These are phyloP conservation scores for Penicillium concentricum DNA, from an alignment of 2,329 filamentous ascomycete species.

Conservation along the genomic window DNA sequence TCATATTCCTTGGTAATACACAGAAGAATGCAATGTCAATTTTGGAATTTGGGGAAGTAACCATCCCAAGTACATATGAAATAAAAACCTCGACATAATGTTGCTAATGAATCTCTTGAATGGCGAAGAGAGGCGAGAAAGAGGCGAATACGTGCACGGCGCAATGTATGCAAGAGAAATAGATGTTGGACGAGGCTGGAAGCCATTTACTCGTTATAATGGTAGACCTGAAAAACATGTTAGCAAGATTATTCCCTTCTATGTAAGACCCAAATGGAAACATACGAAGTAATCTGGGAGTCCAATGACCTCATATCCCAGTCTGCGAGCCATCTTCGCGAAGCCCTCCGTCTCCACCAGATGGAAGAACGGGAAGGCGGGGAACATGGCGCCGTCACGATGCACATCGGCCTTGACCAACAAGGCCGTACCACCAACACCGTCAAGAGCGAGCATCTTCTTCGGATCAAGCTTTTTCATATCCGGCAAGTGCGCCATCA, in stretches of 20 bases:
- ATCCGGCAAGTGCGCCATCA: conserved; percentile 82
- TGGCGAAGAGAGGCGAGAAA: background rate
- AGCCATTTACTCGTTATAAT: conserved; percentile 73
- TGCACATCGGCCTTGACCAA: conserved; percentile 97
- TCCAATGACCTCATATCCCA: conserved; percentile 85
- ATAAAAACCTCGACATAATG: background rate
- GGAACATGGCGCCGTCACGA: conserved; percentile 97
- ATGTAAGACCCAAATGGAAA: background rate
- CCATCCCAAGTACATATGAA: conserved; percentile 1
- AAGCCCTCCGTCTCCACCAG: conserved; percentile 98
- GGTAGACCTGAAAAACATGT: conserved; percentile 64
- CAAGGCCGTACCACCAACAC: conserved; percentile 88
- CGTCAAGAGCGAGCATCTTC: conserved; percentile 74
- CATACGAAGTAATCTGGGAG: conserved; percentile 92
- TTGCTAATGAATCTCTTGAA: background rate
- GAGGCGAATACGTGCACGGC: background rate
- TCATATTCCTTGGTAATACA: conserved; percentile 7
- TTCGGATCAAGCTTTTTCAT: conserved; percentile 55
- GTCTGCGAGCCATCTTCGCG: conserved; percentile 87
- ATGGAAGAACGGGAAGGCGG: conserved; percentile 92
- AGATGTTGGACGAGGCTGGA: background rate
- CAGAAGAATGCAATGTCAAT: conserved; percentile 3
- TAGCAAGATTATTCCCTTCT: conserved; percentile 2
- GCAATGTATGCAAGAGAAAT: conserved; percentile 1
- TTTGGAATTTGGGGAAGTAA: background rate